Evolutionary conservation across 768 basidiomycete genomes (phyloP).

Genomic region (Amanita exitialis): DNA sequence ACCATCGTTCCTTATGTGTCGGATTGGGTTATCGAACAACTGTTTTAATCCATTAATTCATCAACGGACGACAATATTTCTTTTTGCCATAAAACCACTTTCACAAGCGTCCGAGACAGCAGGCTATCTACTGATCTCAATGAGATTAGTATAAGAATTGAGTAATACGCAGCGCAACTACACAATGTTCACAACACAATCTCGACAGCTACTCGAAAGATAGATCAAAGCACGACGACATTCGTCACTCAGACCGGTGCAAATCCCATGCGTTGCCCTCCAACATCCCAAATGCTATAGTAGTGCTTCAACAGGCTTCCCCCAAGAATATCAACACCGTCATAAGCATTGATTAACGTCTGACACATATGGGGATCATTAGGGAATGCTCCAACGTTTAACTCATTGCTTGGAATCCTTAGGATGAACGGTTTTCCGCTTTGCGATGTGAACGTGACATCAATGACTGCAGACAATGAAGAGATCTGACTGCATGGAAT

Average conservation of each 20-base stretch:
- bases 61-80: too few relatives aligned
- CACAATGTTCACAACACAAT: too few relatives aligned
- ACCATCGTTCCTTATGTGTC: too few relatives aligned
- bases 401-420: conserved; percentile 28
- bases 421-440: conserved; percentile 39
- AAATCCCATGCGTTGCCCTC: conserved; percentile 40
- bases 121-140: too few relatives aligned
- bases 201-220: too few relatives aligned
- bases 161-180: too few relatives aligned
- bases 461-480: conserved; percentile 35
- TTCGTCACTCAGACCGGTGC: conserved; percentile 14
- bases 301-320: conserved; percentile 26
- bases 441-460: conserved; percentile 42
- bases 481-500: conserved; percentile 32
- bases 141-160: too few relatives aligned
- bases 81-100: too few relatives aligned
- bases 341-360: conserved; percentile 28
- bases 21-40: too few relatives aligned
- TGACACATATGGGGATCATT: conserved; percentile 21
- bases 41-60: too few relatives aligned
- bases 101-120: too few relatives aligned
- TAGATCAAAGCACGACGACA: too few relatives aligned
- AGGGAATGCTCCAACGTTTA: conserved; percentile 47
- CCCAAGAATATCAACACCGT: conserved; percentile 35
- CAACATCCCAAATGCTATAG: conserved; percentile 27